A percentile compares a stretch with the other conserved stretches of the same genome.
Conservation (phyloP, 1,284 basidiomycete species). For the Cystobasidium sp. region DNA sequence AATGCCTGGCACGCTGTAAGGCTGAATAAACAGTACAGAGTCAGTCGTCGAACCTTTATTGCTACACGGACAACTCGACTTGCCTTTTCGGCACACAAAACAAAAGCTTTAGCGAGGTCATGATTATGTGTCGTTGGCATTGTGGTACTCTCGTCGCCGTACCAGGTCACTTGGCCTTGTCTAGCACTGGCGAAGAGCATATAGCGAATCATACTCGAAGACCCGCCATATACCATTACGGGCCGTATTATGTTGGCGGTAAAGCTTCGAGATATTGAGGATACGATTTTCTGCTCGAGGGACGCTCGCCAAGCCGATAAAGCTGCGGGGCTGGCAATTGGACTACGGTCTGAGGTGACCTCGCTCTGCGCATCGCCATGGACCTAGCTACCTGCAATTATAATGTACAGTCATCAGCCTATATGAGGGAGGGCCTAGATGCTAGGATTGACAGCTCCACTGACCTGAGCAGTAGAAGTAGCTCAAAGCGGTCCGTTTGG, state of each 20-base stretch:
- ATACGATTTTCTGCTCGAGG: constrained; percentile 52
- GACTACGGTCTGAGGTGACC: constrained; percentile 22
- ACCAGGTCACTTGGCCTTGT: constrained; percentile 58
- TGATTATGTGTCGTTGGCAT: constrained; percentile 61
- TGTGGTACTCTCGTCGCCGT: constrained; percentile 58
- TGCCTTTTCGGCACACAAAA: constrained; percentile 59
- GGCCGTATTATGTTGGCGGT: constrained; percentile 65
- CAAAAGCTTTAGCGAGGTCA: constrained; percentile 63
- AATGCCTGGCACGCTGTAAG: constrained; percentile 57
- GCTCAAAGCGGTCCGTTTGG: constrained; percentile 57
- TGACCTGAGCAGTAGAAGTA: constrained; percentile 62
- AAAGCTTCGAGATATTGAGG: constrained; percentile 52
- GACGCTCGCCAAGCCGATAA: constrained; percentile 52
- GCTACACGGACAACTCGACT: not conserved
- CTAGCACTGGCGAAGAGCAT: constrained; percentile 59
- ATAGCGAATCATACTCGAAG: constrained; percentile 59
- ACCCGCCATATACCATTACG: constrained; percentile 61
- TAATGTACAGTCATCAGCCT: not conserved
- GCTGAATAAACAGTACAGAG: not conserved
- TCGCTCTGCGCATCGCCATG: constrained; percentile 58
- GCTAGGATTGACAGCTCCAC: not conserved
- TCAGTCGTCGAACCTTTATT: not conserved
- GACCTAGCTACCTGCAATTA: constrained; percentile 58
- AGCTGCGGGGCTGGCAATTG: constrained; percentile 21
- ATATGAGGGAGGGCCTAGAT: not conserved